Conservation (phyloP, 192 early-diverging fungal species). For the Backusella psychrophila region DNA sequence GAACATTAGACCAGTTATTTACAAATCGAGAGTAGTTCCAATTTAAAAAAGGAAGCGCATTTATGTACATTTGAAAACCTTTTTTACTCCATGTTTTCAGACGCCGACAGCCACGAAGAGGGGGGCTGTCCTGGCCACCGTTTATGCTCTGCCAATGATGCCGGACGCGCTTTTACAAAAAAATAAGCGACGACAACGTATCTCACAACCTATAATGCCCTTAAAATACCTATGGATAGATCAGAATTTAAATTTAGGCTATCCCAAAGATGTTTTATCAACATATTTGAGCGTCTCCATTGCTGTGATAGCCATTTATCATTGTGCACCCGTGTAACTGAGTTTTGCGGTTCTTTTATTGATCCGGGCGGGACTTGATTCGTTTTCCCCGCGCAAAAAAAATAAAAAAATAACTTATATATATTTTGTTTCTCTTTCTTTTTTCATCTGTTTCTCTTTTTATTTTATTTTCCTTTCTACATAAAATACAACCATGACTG, state of each 20-base stretch:
- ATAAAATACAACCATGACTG: neutral
- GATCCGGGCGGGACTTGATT: neutral
- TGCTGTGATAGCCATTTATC: neutral
- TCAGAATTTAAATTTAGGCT: neutral
- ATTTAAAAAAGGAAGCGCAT: neutral
- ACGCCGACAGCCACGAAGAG: neutral
- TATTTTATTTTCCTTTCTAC: neutral
- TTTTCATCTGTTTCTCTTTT: neutral
- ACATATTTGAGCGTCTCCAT: neutral
- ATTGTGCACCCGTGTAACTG: neutral
- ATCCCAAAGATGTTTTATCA: neutral
- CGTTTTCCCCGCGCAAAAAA: neutral
- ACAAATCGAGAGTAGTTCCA: neutral
- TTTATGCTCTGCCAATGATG: neutral
- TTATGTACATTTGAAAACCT: neutral
- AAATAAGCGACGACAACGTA: neutral
- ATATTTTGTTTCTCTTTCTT: neutral
- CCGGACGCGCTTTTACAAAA: neutral
- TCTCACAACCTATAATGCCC: neutral
- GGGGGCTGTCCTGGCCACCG: neutral
- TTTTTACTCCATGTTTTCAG: neutral
- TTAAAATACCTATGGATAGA: neutral
- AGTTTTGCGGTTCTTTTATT: neutral
- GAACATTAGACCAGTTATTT: too few species aligned
- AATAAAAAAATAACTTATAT: neutral